phyloP scores from a whole-genome alignment of 345 rosid genomes.

The Bruguiera parviflora region DNA sequence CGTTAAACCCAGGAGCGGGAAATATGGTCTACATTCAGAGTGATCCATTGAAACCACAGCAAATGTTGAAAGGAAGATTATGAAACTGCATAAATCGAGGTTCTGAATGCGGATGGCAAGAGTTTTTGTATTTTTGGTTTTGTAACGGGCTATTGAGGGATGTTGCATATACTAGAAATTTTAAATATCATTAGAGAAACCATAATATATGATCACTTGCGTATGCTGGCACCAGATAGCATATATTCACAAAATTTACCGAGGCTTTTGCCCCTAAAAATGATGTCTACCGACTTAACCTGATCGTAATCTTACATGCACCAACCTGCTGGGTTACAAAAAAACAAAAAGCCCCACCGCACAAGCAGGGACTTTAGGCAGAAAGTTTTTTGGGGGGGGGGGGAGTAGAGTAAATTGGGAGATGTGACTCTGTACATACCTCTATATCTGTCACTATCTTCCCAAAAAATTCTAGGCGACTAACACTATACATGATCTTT shows the following conservation, averaged over 20 bases:
- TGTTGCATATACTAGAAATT: no score
- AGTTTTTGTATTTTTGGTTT: no score
- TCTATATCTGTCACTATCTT: slow-evolving; percentile 51
- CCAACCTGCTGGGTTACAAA: slow-evolving; percentile 47
- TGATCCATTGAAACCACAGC: no score
- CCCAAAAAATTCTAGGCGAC: slow-evolving; percentile 43
- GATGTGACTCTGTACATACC: slow-evolving; percentile 57
- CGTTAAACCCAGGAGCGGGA: no score
- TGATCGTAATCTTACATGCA: slow-evolving; percentile 42
- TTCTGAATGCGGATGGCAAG: no score
- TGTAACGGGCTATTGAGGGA: no score
- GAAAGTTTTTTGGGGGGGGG: slow-evolving; percentile 20
- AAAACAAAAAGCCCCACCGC: slow-evolving; percentile 26
- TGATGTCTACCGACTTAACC: slow-evolving; percentile 42
- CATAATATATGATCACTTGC: background rate
- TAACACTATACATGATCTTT: slow-evolving; percentile 56
- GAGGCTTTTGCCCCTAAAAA: slow-evolving; percentile 30
- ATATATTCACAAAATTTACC: background rate
- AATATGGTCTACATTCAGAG: no score
- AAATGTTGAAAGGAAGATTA: no score
- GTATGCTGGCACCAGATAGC: background rate
- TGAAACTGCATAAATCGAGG: no score
- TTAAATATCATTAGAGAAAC: background rate
- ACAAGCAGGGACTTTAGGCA: slow-evolving; percentile 24
- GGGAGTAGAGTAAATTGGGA: slow-evolving; percentile 28